Base-by-base conservation (phyloP, 2,329 filamentous ascomycete species). In the Tolypocladium album region DNA sequence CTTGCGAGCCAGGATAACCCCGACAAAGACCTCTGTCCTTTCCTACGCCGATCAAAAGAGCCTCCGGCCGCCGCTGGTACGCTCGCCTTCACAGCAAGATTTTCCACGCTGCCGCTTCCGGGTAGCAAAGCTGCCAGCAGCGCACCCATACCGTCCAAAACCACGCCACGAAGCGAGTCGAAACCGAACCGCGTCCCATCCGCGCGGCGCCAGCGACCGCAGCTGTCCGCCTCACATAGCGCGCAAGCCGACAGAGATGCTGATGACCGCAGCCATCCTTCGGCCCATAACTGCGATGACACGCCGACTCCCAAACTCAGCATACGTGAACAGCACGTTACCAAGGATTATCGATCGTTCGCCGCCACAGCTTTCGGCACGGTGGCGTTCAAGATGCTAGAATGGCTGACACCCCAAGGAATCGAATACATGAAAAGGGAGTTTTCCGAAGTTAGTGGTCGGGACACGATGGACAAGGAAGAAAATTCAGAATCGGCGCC, bases 1-100 rank as follows among this genome's bases (percentile, higher is more conserved):
- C 80, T 96, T 57, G 90, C 91, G 12, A 89, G 88, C 67, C 86
- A 91, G 68, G 88, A 92, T 66, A 85, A 94, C 64, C 85, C 91
- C 0, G 86, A 90, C 63, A 79, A 76, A 61, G 84, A 83, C 3
- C 76, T 96, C 0, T 96, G 91, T 57, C 79, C 79, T 1, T 70
- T 75, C 27, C 70, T 84, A 20, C 72, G 73, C 55, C 70, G 73
- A 6, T 72, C 77, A 1, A 75, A 74, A 57, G 72, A 74, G 20
- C 72, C 77, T 0, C 76, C 79, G 5, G 76, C 79, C 34, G 75
- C 79, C 11, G 64, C 79, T 38, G 76, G 75, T 60, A 78, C 78
- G 20, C 72, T 85, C 17, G 69, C 78, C 42, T 80, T 85, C 65
- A 69, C 71, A 8, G 60, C 69, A 13, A 68, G 66, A 42, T 61